Base-by-base conservation (phyloP, 495 filamentous ascomycete species). In the Penicillium atrosanguineum region DNA sequence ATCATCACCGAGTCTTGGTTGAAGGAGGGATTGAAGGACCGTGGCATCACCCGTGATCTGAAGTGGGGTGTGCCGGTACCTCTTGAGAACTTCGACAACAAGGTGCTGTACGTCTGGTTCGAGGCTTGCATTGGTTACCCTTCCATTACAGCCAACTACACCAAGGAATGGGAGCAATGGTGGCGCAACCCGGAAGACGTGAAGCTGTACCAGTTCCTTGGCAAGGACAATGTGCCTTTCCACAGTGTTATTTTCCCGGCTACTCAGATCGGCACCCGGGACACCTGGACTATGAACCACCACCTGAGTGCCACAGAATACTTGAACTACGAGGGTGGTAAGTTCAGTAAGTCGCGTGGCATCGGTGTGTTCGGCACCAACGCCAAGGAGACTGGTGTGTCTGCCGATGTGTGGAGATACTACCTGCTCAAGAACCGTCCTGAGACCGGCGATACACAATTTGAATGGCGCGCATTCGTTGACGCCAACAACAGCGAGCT, bases 21-120 rank as follows among this genome's bases (percentile, higher is more conserved):
- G 59, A 84, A 87, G 44, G 83, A 89, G 67, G 91, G 91, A 4
- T 69, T 96, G 56, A 86, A 90, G 64, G 82, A 84, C 25, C 86
- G 93, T 43, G 88, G 87, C 53, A 96, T 97, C 63, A 96, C 91
- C n/a, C 73, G 93, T 59, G 91, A 96, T 71, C 76, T 97, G 45
- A 90, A 86, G 69, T 96, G 91, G 91, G 91, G 91, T 61, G 88
- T 87, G 14, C 79, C 84, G 8, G 80, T 90, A 14, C 86, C 89
- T 34, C 63, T 71, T 20, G 69, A 76, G 15, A 83, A 78, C 9
- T 93, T 85, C 44, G 85, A 86, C 51, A 78, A 87, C 51, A 95
- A 95, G 77, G 91, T 95, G 53, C 79, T 97, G 55, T 98, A 98
- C 60, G 91, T 96, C 37, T 98, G 94, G 94, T 98, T 98, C 61